Base-by-base conservation (phyloP, 1,139 yeast species). In the Yamadazyma diospyri region DNA sequence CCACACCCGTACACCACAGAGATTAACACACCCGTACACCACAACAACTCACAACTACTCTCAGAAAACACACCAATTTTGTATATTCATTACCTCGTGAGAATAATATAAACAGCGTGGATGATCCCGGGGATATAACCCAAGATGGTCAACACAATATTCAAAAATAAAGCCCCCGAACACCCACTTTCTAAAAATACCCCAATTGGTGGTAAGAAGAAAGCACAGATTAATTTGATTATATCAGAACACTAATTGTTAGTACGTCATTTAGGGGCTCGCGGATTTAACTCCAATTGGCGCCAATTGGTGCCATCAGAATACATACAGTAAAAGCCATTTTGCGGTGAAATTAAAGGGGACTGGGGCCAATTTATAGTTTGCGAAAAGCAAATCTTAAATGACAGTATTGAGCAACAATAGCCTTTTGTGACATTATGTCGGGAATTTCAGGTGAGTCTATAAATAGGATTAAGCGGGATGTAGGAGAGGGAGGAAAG, bases 131-230 rank as follows among this genome's bases (percentile, higher is more conserved):
- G 80, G 57, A 75, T 66, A 58, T 72, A 80, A 16, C 85, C 88
- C 39, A 80, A 64, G 34, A 74, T 55, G 28, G 83, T 76, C 56
- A 81, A 70, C 37, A 79, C 41, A 38, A 80, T 63, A 59, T 78
- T 79, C 52, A 82, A 64, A 37, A 79, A 60, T 33, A 82, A 61
- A 22, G 81, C 65, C 12, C 63, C 52, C 15, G 70, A 59, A 53
- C 84, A 76, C 23, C 89, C 92, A 45, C 69, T 64, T 61, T 81
- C 87, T 42, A 80, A 55, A 59, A 80, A 79, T 2, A 82, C 92
- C 41, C 88, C 89, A 41, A 82, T 59, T 35, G 89, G 89, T 32
- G 89, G 89, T 42, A 81, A 62, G 46, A 82, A 57, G 49, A 81
- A 51, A 18, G 88, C 88, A 45, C 69, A 55, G 36, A 79, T 63